Percentiles rank a stretch among this genome's conserved stretches.
These are phyloP conservation scores for Amanita thiersii DNA, from an alignment of 768 basidiomycete species.

Conservation along the genomic window DNA sequence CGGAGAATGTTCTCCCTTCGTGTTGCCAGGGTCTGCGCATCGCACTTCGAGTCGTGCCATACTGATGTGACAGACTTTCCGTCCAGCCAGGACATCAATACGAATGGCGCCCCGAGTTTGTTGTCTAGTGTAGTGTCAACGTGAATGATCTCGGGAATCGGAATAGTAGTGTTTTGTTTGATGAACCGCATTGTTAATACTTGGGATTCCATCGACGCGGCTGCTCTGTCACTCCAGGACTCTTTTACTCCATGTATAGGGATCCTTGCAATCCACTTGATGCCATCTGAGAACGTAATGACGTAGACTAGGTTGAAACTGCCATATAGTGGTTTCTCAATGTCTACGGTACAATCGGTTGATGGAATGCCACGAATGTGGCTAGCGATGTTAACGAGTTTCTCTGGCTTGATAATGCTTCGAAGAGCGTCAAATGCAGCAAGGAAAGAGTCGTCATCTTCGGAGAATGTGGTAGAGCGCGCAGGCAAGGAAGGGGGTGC, in stretches of 20 bases:
- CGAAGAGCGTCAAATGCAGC: no score
- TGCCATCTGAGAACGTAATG: slow-evolving; percentile 11
- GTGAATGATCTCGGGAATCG: slow-evolving; percentile 12
- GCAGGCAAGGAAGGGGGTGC: no score
- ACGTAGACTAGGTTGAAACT: slow-evolving; percentile 1
- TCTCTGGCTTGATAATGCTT: no score
- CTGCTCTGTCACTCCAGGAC: not conserved
- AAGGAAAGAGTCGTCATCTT: no score
- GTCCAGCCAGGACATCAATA: slow-evolving; percentile 11
- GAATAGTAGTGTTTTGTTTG: slow-evolving; percentile 9
- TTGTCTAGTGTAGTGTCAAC: slow-evolving; percentile 10
- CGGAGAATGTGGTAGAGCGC: no score
- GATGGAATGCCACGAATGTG: no score
- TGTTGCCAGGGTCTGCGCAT: slow-evolving; percentile 7
- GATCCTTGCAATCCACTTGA: slow-evolving; percentile 12
- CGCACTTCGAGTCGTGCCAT: slow-evolving; percentile 13
- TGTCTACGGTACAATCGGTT: no score
- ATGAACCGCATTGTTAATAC: slow-evolving; percentile 11
- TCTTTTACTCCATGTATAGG: slow-evolving; percentile 8
- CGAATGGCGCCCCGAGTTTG: slow-evolving; percentile 11
- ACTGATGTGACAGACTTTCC: slow-evolving; percentile 12
- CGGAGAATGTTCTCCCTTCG: slow-evolving; percentile 7
- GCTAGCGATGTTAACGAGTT: no score
- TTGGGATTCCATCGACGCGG: slow-evolving; percentile 1
- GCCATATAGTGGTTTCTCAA: no score